phyloP scores from a whole-genome alignment of 805 yeast species.

The Metschnikowia proteae region DNA sequence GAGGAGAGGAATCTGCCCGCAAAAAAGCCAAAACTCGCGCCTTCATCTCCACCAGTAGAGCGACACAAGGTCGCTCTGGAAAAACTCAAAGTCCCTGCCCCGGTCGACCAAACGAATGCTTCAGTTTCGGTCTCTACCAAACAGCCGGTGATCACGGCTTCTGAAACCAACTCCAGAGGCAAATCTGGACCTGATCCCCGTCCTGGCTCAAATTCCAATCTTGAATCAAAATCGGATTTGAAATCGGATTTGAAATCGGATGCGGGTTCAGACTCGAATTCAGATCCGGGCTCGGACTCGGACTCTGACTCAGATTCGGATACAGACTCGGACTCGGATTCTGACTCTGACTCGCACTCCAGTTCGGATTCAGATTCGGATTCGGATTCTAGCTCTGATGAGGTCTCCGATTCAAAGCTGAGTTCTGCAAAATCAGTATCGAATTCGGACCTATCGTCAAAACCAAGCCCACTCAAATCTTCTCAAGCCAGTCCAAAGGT shows the following conservation, averaged over 20 bases:
- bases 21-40: background rate
- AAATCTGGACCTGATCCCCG: background rate
- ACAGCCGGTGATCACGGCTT: background rate
- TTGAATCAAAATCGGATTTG: background rate
- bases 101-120: background rate
- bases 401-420: background rate
- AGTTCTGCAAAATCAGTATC: background rate
- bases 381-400: slow-evolving; percentile 3
- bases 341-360: background rate
- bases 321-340: background rate
- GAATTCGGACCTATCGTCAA: background rate
- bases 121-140: background rate
- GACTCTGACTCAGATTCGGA: background rate
- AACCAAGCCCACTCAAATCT: background rate
- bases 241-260: slow-evolving; percentile 3
- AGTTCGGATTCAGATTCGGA: slow-evolving; percentile 11
- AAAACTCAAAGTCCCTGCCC: background rate
- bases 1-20: background rate
- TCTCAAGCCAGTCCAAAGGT: background rate
- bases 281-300: slow-evolving; percentile 8
- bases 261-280: slow-evolving; percentile 9
- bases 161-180: background rate
- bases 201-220: background rate
- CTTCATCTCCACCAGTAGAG: background rate
- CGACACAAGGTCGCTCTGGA: background rate